A percentile compares a stretch with the other conserved stretches of the same genome.
phyloP scores from a whole-genome alignment of 2,329 filamentous ascomycete species.

The Cordyceps tenuipes region DNA sequence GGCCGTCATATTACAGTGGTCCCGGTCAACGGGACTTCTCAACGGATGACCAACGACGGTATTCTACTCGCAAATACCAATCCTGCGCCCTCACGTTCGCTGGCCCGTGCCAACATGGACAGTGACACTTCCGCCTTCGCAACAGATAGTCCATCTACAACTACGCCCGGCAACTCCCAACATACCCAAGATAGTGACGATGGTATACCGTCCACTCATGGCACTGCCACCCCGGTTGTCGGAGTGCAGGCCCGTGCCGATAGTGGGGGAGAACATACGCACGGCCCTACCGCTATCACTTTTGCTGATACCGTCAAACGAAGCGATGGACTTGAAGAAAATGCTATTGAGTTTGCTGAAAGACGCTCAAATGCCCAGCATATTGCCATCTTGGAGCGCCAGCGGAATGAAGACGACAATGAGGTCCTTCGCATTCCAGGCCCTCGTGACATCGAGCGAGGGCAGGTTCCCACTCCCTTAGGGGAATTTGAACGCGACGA shows the following conservation, averaged over 20 bases:
- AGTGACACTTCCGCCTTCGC: background rate
- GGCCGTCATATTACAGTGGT: slow-evolving; percentile 59
- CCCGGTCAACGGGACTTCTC: slow-evolving; percentile 43
- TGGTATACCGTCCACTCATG: background rate
- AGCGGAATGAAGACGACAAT: slow-evolving; percentile 62
- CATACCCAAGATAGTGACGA: slow-evolving; percentile 2
- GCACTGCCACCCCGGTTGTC: background rate
- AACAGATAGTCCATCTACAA: background rate
- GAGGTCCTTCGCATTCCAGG: slow-evolving; percentile 81
- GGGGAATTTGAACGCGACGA: slow-evolving; percentile 31
- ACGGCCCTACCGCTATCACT: slow-evolving; percentile 40
- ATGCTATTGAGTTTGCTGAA: slow-evolving; percentile 38
- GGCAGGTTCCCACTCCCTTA: slow-evolving; percentile 57
- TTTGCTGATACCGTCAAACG: slow-evolving; percentile 60
- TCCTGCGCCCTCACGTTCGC: slow-evolving; percentile 11
- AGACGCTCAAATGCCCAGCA: slow-evolving; percentile 62
- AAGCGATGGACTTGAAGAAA: slow-evolving; percentile 46
- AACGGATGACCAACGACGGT: slow-evolving; percentile 54
- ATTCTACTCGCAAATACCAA: slow-evolving; percentile 37
- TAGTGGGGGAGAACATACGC: background rate
- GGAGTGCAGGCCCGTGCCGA: background rate
- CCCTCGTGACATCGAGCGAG: slow-evolving; percentile 80
- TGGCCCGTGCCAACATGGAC: slow-evolving; percentile 30
- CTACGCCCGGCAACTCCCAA: background rate
- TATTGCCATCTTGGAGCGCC: slow-evolving; percentile 79